phyloP scores from a whole-genome alignment of 192 early-diverging fungal species.

The Obelidium mucronatum region DNA sequence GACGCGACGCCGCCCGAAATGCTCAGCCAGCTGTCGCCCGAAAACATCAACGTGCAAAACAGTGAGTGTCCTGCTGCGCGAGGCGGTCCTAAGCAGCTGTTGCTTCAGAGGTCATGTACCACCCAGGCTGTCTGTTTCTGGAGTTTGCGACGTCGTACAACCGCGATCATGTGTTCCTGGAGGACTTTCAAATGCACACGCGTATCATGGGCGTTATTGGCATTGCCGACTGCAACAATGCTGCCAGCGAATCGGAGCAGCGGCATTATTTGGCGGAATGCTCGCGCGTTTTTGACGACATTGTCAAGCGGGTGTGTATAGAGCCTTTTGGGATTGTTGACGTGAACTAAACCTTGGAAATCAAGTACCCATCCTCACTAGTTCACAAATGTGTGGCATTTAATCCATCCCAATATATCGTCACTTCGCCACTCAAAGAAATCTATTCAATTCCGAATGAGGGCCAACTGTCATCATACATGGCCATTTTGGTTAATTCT shows the following conservation, averaged over 20 bases:
- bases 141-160: conserved; percentile 74
- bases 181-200: conserved; percentile 77
- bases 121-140: conserved; percentile 13
- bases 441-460: conserved; percentile 83
- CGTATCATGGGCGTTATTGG: conserved; percentile 79
- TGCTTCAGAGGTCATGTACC: neutral
- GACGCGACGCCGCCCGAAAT: conserved; percentile 74
- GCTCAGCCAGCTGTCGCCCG: conserved; percentile 14
- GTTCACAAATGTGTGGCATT: conserved; percentile 81
- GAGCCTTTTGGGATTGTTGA: too few relatives aligned
- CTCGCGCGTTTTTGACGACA: conserved; percentile 64
- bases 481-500: conserved; percentile 79
- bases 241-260: conserved; percentile 36
- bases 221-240: conserved; percentile 79
- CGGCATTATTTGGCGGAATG: conserved; percentile 58
- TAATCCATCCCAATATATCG: conserved; percentile 77
- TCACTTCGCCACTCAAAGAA: conserved; percentile 61
- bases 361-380: conserved; percentile 73
- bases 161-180: conserved; percentile 71
- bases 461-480: conserved; percentile 77
- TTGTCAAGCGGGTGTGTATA: conserved; percentile 62
- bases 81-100: neutral
- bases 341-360: too few relatives aligned
- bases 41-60: conserved; percentile 2
- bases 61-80: neutral